These are phyloP conservation scores for Penicillium sp. DNA, from an alignment of 2,329 filamentous ascomycete species.

Conservation along the genomic window DNA sequence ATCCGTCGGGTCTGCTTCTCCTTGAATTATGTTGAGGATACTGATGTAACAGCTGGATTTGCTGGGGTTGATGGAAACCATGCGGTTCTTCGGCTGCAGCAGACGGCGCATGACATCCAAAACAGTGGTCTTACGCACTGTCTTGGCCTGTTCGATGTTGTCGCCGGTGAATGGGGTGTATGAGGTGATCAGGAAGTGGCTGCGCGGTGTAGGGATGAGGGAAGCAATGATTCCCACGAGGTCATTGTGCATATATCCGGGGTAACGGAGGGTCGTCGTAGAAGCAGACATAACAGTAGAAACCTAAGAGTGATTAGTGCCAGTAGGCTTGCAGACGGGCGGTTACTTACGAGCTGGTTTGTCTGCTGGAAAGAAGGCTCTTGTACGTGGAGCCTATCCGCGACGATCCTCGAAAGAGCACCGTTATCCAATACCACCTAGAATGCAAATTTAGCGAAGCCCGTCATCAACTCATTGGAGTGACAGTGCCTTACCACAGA, in stretches of 20 bases:
- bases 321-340: no score
- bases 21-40: constrained; percentile 97
- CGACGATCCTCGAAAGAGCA: constrained; percentile 83
- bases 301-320: no score
- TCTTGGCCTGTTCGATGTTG: constrained; percentile 93
- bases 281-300: constrained; percentile 98
- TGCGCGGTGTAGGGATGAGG: constrained; percentile 88
- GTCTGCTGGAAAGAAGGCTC: constrained; percentile 95
- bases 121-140: constrained; percentile 93
- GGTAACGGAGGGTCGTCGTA: constrained; percentile 91
- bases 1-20: constrained; percentile 94
- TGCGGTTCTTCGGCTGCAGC: constrained; percentile 94
- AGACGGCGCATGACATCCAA: constrained; percentile 93
- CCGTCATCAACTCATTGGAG: no score
- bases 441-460: no score
- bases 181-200: constrained; percentile 96
- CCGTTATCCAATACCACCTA: constrained; percentile 94
- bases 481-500: no score
- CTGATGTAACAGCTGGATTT: constrained; percentile 99
- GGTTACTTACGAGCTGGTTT: constrained; percentile 87
- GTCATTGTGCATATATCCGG: constrained; percentile 99
- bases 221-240: constrained; percentile 93
- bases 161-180: constrained; percentile 97
- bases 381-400: constrained; percentile 86
- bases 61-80: constrained; percentile 90